Evolutionary conservation across 805 yeast genomes (phyloP), one percentile per base, ranked within the genome.

Genomic region (Nakazawaea wyomingensis): DNA sequence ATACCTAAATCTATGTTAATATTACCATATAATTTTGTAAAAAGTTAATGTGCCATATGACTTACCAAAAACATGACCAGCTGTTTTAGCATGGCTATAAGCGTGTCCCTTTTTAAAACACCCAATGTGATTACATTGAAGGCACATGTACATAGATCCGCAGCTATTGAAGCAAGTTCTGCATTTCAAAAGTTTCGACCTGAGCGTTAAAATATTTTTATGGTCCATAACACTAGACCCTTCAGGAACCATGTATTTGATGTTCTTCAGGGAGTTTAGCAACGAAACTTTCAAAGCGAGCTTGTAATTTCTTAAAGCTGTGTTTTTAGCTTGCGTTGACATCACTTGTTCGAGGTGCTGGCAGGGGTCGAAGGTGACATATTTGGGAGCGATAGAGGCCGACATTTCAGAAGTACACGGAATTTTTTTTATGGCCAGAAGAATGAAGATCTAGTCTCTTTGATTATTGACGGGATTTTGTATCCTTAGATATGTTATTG

Each of bases 91-190:
- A 57, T 78, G 84, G 6, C 48, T 49, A 21, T 61, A 54, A 34
- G 75, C 74, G 55, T 76, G 82, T 4, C 62, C 54, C 31, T 64
- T 58, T 37, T 68, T 66, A 65, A 75, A 71, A 56, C 95, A 85
- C 1, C 91, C 91, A 43, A 82, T 77, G 55, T 77, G 79, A 1
- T 89, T 83, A 56, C 95, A 85, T 55, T 84, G 90, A 31, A 85
- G 59, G 58, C 95, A 85, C 70, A 84, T 74, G 53, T 71, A 80
- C 19, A 67, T 53, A 48, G 68, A 54, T 54, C 71, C 67, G 50
- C 69, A 58, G 35, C 55, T 55, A 20, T 64, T 52, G 8, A 61
- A 54, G 52, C 86, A 80, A 27, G 69, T 73, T 19, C 72, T 62
- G 52, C 88, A 80, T 45, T 63, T 64, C 21, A 79, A 55, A 3